These are phyloP conservation scores for Chimonanthus praecox DNA, from an alignment of 164 flowering plant genomes.

Conservation along the genomic window DNA sequence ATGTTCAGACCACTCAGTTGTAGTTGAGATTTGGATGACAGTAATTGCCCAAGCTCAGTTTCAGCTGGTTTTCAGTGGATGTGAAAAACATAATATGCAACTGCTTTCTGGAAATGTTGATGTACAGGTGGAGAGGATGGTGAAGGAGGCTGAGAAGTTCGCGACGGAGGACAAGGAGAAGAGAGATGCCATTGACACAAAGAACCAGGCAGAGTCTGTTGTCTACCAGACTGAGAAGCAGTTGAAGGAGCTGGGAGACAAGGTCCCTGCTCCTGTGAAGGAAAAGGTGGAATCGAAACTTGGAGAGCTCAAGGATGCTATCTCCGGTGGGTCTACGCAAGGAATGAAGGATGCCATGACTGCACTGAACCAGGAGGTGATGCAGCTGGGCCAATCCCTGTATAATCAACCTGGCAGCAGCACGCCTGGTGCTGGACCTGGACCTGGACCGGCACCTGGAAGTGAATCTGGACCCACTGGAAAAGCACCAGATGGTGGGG, in stretches of 20 bases:
- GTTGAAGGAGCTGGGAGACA: constrained; percentile 70
- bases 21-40: no score
- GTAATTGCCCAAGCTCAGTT: no score
- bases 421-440: constrained; percentile 33
- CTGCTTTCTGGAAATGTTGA: no score
- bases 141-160: constrained; percentile 61
- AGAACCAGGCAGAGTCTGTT: constrained; percentile 73
- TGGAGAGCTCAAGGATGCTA: constrained; percentile 55
- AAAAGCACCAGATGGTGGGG: constrained; percentile 43
- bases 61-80: no score
- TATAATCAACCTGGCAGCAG: constrained; percentile 57
- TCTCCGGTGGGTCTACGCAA: constrained; percentile 56
- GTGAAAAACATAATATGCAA: no score
- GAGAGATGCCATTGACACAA: constrained; percentile 78
- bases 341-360: constrained; percentile 67
- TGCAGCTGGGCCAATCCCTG: constrained; percentile 75
- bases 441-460: constrained; percentile 23
- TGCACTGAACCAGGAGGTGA: constrained; percentile 72
- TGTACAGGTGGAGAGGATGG: constrained; percentile 68
- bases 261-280: constrained; percentile 57
- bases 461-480: constrained; percentile 26
- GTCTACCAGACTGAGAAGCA: constrained; percentile 83
- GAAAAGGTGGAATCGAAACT: constrained; percentile 69
- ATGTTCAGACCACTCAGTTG: no score
- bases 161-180: constrained; percentile 77